These are phyloP conservation scores for Chalciporus pseudorubinellus DNA, from an alignment of 768 basidiomycete species.

Conservation along the genomic window DNA sequence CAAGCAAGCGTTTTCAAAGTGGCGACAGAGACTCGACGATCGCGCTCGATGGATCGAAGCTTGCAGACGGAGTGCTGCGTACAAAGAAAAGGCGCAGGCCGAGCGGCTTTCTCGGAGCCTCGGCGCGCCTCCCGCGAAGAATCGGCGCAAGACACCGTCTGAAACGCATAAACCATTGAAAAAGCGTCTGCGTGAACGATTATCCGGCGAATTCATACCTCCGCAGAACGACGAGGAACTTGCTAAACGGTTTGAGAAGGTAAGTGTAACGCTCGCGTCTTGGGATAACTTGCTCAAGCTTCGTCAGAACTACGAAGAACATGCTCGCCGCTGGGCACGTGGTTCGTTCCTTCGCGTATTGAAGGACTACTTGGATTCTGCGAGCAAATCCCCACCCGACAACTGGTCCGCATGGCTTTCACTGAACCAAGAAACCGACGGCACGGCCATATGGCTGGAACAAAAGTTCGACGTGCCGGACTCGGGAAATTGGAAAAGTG, in stretches of 20 bases:
- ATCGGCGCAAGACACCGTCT: constrained; percentile 27
- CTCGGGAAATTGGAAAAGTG: constrained; percentile 61
- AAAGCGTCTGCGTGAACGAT: constrained; percentile 35
- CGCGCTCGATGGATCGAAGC: constrained; percentile 61
- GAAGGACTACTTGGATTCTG: constrained; percentile 38
- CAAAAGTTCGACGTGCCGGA: constrained; percentile 68
- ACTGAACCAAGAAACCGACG: constrained; percentile 66
- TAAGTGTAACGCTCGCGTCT: constrained; percentile 22
- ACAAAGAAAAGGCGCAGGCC: constrained; percentile 49
- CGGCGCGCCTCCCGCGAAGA: constrained; percentile 5
- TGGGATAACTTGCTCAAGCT: constrained; percentile 4
- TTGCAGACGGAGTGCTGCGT: constrained; percentile 55
- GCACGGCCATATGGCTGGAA: constrained; percentile 79
- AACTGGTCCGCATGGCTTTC: constrained; percentile 75
- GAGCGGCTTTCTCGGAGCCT: constrained; percentile 33
- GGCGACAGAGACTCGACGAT: constrained; percentile 46
- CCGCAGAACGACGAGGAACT: constrained; percentile 65
- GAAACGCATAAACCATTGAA: constrained; percentile 23
- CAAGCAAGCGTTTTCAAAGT: constrained; percentile 41
- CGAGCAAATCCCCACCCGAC: constrained; percentile 27
- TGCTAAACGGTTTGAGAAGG: constrained; percentile 66
- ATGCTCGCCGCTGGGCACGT: constrained; percentile 69
- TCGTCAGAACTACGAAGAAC: constrained; percentile 66
- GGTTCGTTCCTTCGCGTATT: constrained; percentile 58
- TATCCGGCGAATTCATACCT: constrained; percentile 45